Percentiles rank a stretch among this genome's conserved stretches.
These are phyloP conservation scores for Ceratocystis diversiconidia DNA, from an alignment of 2,329 filamentous ascomycete species.

Conservation along the genomic window DNA sequence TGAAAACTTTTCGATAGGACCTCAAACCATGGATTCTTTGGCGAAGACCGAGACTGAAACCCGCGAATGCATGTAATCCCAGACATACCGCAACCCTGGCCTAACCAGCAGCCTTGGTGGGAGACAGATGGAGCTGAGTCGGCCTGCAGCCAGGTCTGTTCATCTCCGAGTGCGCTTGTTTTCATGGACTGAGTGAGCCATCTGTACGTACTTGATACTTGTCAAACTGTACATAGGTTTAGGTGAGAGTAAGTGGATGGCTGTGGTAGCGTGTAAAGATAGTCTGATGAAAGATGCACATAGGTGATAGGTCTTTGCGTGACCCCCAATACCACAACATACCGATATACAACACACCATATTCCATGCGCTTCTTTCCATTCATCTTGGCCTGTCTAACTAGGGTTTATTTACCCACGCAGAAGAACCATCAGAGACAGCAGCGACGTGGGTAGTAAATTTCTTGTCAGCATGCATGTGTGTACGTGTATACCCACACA, in stretches of 20 bases:
- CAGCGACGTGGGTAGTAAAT: neutral
- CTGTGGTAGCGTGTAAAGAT: neutral
- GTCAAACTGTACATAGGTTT: neutral
- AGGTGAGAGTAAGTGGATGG: neutral
- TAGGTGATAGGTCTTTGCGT: neutral
- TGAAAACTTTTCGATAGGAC: conserved; percentile 1
- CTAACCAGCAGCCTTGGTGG: neutral
- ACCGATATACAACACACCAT: neutral
- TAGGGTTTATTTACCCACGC: neutral
- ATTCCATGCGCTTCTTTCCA: neutral
- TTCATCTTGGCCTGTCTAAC: neutral
- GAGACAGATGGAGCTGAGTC: too few relatives aligned
- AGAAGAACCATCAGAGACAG: neutral
- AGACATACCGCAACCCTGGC: neutral
- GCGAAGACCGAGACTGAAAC: conserved; percentile 7
- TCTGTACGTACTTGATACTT: neutral
- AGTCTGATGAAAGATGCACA: neutral
- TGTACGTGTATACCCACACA: neutral
- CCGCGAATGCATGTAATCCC: neutral
- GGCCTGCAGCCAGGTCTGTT: neutral
- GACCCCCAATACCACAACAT: neutral
- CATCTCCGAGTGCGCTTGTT: neutral
- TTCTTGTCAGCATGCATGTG: neutral
- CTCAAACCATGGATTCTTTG: conserved; percentile 1
- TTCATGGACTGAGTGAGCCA: neutral